Evolutionary conservation across 768 basidiomycete genomes (phyloP), one percentile per base, ranked within the genome.

Genomic region (Suillus subalutaceus): DNA sequence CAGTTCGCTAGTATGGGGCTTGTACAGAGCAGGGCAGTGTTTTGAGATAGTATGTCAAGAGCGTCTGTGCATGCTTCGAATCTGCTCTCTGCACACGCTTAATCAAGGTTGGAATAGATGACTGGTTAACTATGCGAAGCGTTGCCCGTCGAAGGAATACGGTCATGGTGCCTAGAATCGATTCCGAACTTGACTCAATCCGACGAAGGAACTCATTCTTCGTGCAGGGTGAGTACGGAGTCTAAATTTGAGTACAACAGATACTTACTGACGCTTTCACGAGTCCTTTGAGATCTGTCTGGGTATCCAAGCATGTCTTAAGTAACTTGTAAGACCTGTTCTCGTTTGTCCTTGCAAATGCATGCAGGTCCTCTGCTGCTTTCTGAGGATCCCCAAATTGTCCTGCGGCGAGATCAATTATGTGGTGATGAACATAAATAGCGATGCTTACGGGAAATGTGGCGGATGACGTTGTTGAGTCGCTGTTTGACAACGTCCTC

Each of bases 291-390:
- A 98, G 77, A 72, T 96, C 93, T 0, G 91, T 89, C 71, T 94
- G 90, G 0, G 91, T 82, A 74, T 97, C 95, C 81, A 93, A 84
- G 69, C 92, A 90, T 0, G 85, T 90, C 75, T 88, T 91, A 48
- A 96, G 81, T 13, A 96, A 81, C 76, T 91, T 95, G 82, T 95
- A 98, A 9, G 96, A 80, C 46, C 94, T 84, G 30, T 84, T 83
- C 73, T 97, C 95, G 74, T 99, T 98, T 52, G 90, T 78, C 66
- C 91, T 91, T 0, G 96, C 96, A 70, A 99, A 99, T 0, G 84
- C 76, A 16, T 86, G 80, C 23, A 99, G 77, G 73, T 98, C 97
- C 66, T 93, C 93, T 2, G 80, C 77, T 0, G 88, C 92, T 72
- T 93, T 93, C 48, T 85, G 82, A 2, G 88, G 83, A 61, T 99